Conservation (phyloP, 148 eudicot genomes). For the Cornus suecica region DNA sequence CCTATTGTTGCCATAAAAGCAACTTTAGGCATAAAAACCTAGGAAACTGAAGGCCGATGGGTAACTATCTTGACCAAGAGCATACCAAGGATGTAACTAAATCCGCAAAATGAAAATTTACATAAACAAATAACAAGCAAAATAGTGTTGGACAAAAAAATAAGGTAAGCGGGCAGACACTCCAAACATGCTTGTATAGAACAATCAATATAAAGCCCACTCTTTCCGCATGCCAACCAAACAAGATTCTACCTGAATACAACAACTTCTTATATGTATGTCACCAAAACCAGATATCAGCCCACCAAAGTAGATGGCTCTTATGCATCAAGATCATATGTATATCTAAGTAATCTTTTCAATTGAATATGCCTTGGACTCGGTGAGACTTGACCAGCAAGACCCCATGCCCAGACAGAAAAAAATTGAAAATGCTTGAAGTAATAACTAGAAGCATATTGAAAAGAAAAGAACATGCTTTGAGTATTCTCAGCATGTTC, state of each 20-base stretch:
- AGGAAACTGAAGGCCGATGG: too few species aligned
- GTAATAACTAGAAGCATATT: too few species aligned
- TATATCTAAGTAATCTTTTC: too few species aligned
- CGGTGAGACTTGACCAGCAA: too few species aligned
- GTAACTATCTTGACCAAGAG: not conserved
- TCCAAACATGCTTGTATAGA: not conserved
- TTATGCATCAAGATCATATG: too few species aligned
- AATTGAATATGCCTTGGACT: too few species aligned
- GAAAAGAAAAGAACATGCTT: too few species aligned
- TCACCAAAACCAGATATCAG: not conserved
- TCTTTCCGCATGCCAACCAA: not conserved
- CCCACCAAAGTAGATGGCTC: not conserved
- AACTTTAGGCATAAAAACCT: not conserved
- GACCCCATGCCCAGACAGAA: too few species aligned
- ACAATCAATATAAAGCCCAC: not conserved
- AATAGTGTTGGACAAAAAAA: not conserved
- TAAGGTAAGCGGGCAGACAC: not conserved
- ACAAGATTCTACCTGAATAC: not conserved
- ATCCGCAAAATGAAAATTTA: not conserved
- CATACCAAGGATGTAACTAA: not conserved
- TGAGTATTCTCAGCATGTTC: too few species aligned
- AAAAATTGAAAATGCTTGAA: too few species aligned
- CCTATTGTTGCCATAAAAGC: not conserved
- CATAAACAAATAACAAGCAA: not conserved
- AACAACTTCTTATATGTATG: not conserved